Evolutionary conservation across 2,329 filamentous ascomycete genomes (phyloP), one percentile per base, ranked within the genome.

Genomic region (Colletotrichum costaricense): DNA sequence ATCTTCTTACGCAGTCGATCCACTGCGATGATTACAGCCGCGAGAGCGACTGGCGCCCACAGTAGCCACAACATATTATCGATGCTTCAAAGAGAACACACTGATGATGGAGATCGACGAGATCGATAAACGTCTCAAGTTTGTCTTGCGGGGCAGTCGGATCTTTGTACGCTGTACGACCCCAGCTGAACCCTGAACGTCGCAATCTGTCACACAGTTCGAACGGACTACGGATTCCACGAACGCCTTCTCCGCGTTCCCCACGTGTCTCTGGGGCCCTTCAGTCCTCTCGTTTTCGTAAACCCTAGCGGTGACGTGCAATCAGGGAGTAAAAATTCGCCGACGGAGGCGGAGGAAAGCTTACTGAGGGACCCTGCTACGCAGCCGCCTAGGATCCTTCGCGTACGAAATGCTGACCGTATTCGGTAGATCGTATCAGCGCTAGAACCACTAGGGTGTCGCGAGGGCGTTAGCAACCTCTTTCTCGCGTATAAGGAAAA

Each of bases 1-100:
- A 64, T 35, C 3, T 46, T 73, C 59, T 60, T 73, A 52, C 59
- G 63, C 22, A 63, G n/a, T 24, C 66, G 67, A 38, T 56, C 42
- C 5, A 46, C 30, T 19, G 54, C 59, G 14, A 69, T 2, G 2
- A 62, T 22, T 4, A 28, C 59, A 4, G 70, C 57, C 55, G 46
- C 59, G 3, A 65, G 1, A 2, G 56, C 42, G 26, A 70, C 46
- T 1, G 55, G 52, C 5, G 46, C 24, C 70, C 70, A 73, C 9
- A 73, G 26, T 19, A 56, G 67, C 70, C 54, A 73, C 26, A 69
- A 16, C 66, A 70, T 73, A 24, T 30, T 64, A 42, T 35, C 24
- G 19, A 46, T 70, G 24, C 22, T 16, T 14, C 5, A n/a, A 3
- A 38, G n/a, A 22, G 42, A 9, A 49, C 8, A 22, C 8, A 22